Evolutionary conservation across 2,329 filamentous ascomycete species (phyloP).

Genomic region (Xylariaceae sp.): DNA sequence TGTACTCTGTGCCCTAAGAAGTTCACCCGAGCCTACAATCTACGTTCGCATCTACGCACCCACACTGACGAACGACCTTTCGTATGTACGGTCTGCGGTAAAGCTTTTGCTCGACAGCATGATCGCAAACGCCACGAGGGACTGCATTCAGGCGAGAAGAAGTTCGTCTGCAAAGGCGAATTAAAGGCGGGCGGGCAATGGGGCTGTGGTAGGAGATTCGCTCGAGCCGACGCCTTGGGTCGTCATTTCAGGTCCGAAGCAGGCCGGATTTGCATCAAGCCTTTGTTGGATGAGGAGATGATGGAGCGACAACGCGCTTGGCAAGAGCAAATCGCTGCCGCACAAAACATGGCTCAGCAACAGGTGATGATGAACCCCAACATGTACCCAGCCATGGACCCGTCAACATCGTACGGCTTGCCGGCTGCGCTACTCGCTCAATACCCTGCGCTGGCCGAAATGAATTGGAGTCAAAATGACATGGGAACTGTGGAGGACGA

Average conservation of each 20-base stretch:
- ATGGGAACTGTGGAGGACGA: slow-evolving; percentile 73
- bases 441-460: slow-evolving; percentile 84
- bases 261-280: slow-evolving; percentile 92
- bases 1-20: slow-evolving; percentile 90
- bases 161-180: slow-evolving; percentile 92
- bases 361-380: slow-evolving; percentile 43
- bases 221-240: slow-evolving; percentile 88
- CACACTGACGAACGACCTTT: slow-evolving; percentile 97
- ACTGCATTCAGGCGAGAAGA: slow-evolving; percentile 94
- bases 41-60: slow-evolving; percentile 89
- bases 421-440: slow-evolving; percentile 84
- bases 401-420: slow-evolving; percentile 58
- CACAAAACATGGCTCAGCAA: slow-evolving; percentile 54
- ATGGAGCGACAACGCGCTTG: slow-evolving; percentile 70
- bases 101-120: slow-evolving; percentile 95
- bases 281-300: slow-evolving; percentile 92
- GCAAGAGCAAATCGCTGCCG: slow-evolving; percentile 57
- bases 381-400: slow-evolving; percentile 53
- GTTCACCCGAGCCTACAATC: slow-evolving; percentile 93
- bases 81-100: slow-evolving; percentile 93
- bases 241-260: slow-evolving; percentile 95
- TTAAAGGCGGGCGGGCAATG: slow-evolving; percentile 78
- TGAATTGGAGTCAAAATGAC: slow-evolving; percentile 69
- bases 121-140: slow-evolving; percentile 97
- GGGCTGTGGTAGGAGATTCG: slow-evolving; percentile 91